A percentile compares a stretch with the other conserved stretches of the same genome.
phyloP scores from a whole-genome alignment of 208 protist genomes.

The Trypanosoma theileri region DNA sequence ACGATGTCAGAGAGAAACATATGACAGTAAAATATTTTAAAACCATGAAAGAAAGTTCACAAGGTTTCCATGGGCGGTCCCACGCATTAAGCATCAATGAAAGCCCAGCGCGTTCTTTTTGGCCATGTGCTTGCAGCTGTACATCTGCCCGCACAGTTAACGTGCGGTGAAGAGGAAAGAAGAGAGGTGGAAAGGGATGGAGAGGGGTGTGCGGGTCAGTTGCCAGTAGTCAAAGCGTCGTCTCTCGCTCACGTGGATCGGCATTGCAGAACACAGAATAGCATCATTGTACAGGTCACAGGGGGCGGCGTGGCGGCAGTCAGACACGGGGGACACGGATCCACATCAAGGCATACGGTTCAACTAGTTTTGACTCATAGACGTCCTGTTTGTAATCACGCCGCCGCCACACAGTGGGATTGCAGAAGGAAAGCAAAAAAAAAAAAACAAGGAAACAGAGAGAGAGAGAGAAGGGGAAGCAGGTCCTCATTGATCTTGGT shows the following conservation, averaged over 20 bases:
- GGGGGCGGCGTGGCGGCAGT: conserved; percentile 10
- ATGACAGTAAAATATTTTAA: too few species aligned
- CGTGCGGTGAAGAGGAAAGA: too few species aligned
- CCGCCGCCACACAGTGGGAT: not conserved
- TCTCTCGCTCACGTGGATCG: too few species aligned
- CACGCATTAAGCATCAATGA: too few species aligned
- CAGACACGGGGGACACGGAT: conserved; percentile 31
- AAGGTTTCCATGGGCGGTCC: too few species aligned
- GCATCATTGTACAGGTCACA: not conserved
- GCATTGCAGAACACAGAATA: too few species aligned
- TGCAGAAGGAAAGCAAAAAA: not conserved
- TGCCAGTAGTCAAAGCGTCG: conserved; percentile 28
- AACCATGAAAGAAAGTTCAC: too few species aligned
- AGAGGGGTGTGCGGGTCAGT: conserved; percentile 10
- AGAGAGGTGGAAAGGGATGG: too few species aligned
- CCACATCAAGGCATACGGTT: conserved; percentile 17
- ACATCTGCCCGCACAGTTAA: too few species aligned
- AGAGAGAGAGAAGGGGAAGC: not conserved
- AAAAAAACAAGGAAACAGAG: not conserved
- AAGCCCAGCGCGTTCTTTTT: too few species aligned
- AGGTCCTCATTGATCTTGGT: conserved; percentile 26
- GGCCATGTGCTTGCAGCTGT: too few species aligned
- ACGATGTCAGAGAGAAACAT: too few species aligned
- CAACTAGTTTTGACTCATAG: conserved; percentile 15
- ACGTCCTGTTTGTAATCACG: conserved; percentile 34